Base-by-base conservation (phyloP, 75 land plant species). In the Adiantum capillusveneris region DNA sequence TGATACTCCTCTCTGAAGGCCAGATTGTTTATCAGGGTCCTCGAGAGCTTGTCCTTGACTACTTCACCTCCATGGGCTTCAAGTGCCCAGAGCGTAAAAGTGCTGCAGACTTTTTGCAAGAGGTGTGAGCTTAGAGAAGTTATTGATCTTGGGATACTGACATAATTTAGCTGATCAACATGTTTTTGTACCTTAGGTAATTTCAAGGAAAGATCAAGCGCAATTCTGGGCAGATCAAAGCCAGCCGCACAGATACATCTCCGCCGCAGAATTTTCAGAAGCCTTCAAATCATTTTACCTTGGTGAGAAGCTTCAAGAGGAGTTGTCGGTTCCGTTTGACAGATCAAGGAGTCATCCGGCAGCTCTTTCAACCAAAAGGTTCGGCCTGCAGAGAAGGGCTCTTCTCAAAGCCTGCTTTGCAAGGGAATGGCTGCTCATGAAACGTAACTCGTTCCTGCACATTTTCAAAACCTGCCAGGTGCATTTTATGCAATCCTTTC, bases 121-220 rank as follows among this genome's bases (percentile, higher is more conserved):
- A 72, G 67, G 71, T 69, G 61, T 52, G 11, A 20, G 0, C 17
- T 11, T 1, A 5, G 37, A 9, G 37, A 34, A 34, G 6, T 37
- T 17, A 20, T 58, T 1, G n/a, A n/a, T n/a, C n/a, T n/a, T n/a
- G n/a, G n/a, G n/a, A n/a, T n/a, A n/a, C n/a, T n/a, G n/a, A n/a
- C n/a, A n/a, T n/a, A n/a, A n/a, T n/a, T 52, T 53, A 63, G 50
- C 25, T 53, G 58, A 64, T 26, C n/a, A 5, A 29, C 14, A 29
- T 13, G 25, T 27, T 26, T 22, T 24, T 24, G 16, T 1, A 53
- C 21, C 25, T 7, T 46, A 75, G 77, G 77, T 76, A 1, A 92
- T 84, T 25, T 92, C 97, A 46, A 74, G 61, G 45, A 92, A 84
- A 53, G 97, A 92, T 44, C 97, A 92, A 72, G 81, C 78, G 26